Evolutionary conservation across 495 filamentous ascomycete species (phyloP), one percentile per base, ranked within the genome.

Genomic region (Penicillium longicatenatum): DNA sequence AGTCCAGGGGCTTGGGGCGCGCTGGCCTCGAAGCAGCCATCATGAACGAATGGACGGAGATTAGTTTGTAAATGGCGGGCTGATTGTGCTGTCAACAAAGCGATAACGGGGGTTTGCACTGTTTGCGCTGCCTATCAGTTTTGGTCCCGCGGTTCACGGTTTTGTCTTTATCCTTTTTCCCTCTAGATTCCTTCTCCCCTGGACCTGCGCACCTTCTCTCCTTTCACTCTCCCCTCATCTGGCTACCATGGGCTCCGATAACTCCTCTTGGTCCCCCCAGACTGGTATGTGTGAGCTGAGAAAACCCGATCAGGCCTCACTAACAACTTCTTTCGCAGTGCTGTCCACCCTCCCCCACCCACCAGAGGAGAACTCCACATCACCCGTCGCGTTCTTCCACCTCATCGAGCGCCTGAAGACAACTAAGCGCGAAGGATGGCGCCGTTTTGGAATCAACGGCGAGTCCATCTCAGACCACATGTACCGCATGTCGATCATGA

Each of bases 401-500:
- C 76, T 97, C 55, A 83, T 98, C 47, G 89, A 93, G 75, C 88
- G 89, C 31, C 82, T 98, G 12, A 98, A 98, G 84, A 96, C 92
- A 14, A 95, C 86, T 54, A 93, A 93, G 68, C 89, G 94, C 58
- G 95, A 97, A 75, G 94, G 94, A 50, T 98, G 94, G 94, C 86
- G 87, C 57, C 86, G 93, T 33, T 95, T 97, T 67, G 85, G 83
- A 44, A 91, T 98, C 68, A 64, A 83, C 54, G 75, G 73, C 58
- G 94, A 98, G 74, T 94, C 90, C 1, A 97, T 98, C 71, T 83
- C 91, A 24, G 94, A 98, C 75, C 94, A 98, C 79, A 98, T 98
- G 94, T 98, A 98, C 75, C 91, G 94, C 68, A 98, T 98, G 94
- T 91, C 93, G 48, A 85, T 98, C 66, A 90, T 98, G 75, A 90